Percentiles rank a stretch among this genome's conserved stretches.
These are phyloP conservation scores for Tetrapisispora nanseiensis DNA, from an alignment of 805 yeast species.

Conservation along the genomic window DNA sequence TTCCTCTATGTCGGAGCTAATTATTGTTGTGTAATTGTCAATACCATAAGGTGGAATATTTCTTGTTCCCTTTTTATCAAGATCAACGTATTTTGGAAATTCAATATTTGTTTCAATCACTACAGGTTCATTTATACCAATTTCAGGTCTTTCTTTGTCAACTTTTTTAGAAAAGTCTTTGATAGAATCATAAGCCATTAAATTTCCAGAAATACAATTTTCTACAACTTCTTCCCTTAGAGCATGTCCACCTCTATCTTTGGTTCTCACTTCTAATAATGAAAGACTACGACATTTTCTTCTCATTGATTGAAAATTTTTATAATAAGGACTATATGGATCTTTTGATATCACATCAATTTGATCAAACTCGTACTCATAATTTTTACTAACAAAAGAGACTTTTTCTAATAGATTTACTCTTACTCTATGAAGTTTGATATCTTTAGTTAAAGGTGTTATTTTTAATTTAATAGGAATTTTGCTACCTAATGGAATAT, in stretches of 20 bases:
- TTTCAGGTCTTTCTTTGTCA: slow-evolving; percentile 26
- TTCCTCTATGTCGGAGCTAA: slow-evolving; percentile 12
- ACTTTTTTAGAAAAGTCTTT: background rate
- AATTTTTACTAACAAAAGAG: slow-evolving; percentile 50
- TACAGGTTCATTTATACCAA: slow-evolving; percentile 22
- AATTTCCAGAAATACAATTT: slow-evolving; percentile 48
- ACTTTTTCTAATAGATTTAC: slow-evolving; percentile 60
- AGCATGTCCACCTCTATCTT: slow-evolving; percentile 37
- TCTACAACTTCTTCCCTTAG: slow-evolving; percentile 51
- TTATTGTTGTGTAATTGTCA: slow-evolving; percentile 17
- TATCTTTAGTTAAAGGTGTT: slow-evolving; percentile 54
- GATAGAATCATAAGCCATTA: slow-evolving; percentile 41
- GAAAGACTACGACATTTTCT: slow-evolving; percentile 46
- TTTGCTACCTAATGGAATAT: slow-evolving; percentile 54
- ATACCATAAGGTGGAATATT: slow-evolving; percentile 30
- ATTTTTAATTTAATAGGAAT: slow-evolving; percentile 53
- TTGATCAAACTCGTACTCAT: slow-evolving; percentile 46
- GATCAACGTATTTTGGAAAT: slow-evolving; percentile 26
- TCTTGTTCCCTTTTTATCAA: slow-evolving; percentile 20
- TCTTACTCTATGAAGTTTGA: slow-evolving; percentile 52
- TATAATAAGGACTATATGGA: slow-evolving; percentile 28
- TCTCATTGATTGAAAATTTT: slow-evolving; percentile 28
- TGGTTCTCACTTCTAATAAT: slow-evolving; percentile 57
- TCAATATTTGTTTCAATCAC: slow-evolving; percentile 22
- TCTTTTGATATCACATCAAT: slow-evolving; percentile 32